phyloP scores from a whole-genome alignment of 495 filamentous ascomycete genomes.

The Penicillium coprophilum region DNA sequence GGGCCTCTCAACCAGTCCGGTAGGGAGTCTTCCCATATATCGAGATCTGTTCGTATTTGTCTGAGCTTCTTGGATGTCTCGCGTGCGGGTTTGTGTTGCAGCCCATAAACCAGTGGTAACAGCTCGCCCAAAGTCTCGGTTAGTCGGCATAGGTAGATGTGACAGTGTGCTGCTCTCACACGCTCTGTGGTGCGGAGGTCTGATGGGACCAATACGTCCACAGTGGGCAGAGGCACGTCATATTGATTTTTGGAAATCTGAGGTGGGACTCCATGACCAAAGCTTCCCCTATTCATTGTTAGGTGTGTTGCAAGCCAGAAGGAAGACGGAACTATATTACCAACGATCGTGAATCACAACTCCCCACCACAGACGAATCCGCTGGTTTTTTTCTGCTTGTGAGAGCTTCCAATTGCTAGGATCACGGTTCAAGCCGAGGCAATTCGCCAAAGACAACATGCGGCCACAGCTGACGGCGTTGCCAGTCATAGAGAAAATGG shows the following conservation, averaged over 20 bases:
- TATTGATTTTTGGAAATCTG: conserved; percentile 52
- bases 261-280: conserved; percentile 52
- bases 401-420: conserved; percentile 52
- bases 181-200: conserved; percentile 40
- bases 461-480: conserved; percentile 53
- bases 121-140: conserved; percentile 54
- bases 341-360: conserved; percentile 56
- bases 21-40: conserved; percentile 48
- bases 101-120: conserved; percentile 50
- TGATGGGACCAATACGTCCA: conserved; percentile 40
- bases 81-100: conserved; percentile 41
- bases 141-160: conserved; percentile 51
- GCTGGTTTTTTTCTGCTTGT: conserved; percentile 45
- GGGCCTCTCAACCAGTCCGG: conserved; percentile 45
- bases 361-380: conserved; percentile 54
- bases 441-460: conserved; percentile 51
- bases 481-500: conserved; percentile 53
- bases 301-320: conserved; percentile 6
- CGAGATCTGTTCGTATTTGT: conserved; percentile 46
- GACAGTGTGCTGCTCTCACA: conserved; percentile 47
- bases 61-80: conserved; percentile 44
- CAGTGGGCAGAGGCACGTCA: conserved; percentile 52
- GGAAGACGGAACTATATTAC: conserved; percentile 23
- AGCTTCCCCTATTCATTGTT: conserved; percentile 44
- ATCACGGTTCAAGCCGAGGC: conserved; percentile 52